Conservation (phyloP, 768 basidiomycete genomes). For the Lentinula boryana region DNA sequence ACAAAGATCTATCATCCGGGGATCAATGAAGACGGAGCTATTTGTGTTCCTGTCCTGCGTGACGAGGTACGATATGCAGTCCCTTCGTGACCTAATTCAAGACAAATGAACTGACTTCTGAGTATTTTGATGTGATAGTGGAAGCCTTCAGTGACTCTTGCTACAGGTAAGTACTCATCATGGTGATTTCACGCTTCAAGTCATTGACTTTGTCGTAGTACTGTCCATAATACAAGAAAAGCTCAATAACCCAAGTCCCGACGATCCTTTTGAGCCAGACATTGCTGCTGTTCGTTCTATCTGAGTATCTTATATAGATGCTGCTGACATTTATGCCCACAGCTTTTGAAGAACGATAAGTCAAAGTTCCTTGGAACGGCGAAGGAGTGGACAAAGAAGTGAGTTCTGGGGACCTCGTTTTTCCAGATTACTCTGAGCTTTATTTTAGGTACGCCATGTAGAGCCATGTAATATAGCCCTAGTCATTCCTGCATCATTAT, state of each 20-base stretch:
- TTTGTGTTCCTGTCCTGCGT: conserved; percentile 78
- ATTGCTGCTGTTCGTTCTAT: conserved; percentile 68
- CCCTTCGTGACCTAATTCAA: no score
- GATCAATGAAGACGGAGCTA: conserved; percentile 83
- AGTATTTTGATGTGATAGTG: conserved; percentile 41
- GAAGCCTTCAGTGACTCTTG: conserved; percentile 76
- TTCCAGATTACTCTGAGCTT: no score
- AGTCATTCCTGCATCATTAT: no score
- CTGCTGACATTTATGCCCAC: not conserved
- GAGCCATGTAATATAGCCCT: no score
- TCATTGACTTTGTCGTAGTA: conserved; percentile 33
- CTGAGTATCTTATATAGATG: not conserved
- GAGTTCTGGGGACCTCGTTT: conserved; percentile 10
- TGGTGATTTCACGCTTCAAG: not conserved
- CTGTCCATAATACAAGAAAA: conserved; percentile 76
- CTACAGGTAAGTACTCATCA: conserved; percentile 43
- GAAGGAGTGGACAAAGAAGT: conserved; percentile 87
- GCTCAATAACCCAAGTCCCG: conserved; percentile 80
- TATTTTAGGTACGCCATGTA: no score
- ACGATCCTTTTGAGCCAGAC: conserved; percentile 86
- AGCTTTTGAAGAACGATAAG: conserved; percentile 77
- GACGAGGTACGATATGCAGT: conserved; percentile 56
- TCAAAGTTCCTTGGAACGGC: conserved; percentile 68
- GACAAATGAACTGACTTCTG: no score
- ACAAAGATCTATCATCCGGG: conserved; percentile 91